These are phyloP conservation scores for Saccharomyces paradoxus DNA, from an alignment of 805 yeast genomes.

Conservation along the genomic window DNA sequence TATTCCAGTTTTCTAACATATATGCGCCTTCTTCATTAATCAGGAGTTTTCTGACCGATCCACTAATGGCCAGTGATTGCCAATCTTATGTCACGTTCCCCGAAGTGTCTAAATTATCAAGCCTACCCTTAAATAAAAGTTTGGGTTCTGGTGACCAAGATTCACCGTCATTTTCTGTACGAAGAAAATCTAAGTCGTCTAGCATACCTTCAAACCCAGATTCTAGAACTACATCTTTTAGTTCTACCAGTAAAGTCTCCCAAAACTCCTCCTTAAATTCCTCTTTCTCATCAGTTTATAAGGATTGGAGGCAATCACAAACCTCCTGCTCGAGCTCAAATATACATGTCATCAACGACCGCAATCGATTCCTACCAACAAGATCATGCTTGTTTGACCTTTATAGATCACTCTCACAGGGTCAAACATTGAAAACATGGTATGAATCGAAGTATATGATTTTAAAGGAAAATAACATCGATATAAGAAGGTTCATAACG, in stretches of 20 bases:
- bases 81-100: constrained; percentile 63
- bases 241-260: constrained; percentile 11
- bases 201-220: constrained; percentile 9
- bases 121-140: constrained; percentile 28
- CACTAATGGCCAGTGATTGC: constrained; percentile 69
- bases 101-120: constrained; percentile 26
- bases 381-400: constrained; percentile 61
- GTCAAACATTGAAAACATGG: constrained; percentile 76
- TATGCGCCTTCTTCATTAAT: constrained; percentile 84
- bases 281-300: constrained; percentile 4
- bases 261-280: neutral
- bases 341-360: constrained; percentile 2
- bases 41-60: constrained; percentile 55
- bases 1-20: constrained; percentile 80
- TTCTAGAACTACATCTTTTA: constrained; percentile 22
- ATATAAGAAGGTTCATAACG: constrained; percentile 72
- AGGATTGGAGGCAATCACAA: constrained; percentile 9
- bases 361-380: constrained; percentile 39
- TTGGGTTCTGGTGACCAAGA: constrained; percentile 5
- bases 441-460: constrained; percentile 52
- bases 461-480: constrained; percentile 49
- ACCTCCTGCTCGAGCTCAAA: constrained; percentile 12
- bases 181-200: neutral
- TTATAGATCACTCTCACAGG: constrained; percentile 71
- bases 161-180: constrained; percentile 4